phyloP scores from a whole-genome alignment of 2,329 filamentous ascomycete genomes.

The Claviceps sp. region DNA sequence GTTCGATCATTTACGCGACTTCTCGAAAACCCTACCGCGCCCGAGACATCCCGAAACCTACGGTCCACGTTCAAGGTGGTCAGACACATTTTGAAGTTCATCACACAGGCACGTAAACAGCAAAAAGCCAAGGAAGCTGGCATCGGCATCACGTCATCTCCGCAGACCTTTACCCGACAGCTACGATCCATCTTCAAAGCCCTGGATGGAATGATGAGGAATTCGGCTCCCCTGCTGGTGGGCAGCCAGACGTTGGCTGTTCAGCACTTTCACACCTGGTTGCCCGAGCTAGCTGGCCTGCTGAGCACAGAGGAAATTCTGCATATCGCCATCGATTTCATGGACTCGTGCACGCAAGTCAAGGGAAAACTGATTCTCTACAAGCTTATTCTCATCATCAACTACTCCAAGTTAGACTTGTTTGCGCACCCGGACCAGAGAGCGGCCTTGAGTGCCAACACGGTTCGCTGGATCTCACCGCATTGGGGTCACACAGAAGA shows the following conservation, averaged over 20 bases:
- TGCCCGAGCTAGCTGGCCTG: slow-evolving; percentile 74
- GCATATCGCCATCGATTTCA: slow-evolving; percentile 82
- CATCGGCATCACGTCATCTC: slow-evolving; percentile 68
- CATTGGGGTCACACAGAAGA: slow-evolving; percentile 73
- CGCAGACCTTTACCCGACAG: slow-evolving; percentile 64
- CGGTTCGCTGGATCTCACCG: slow-evolving; percentile 78
- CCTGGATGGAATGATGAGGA: slow-evolving; percentile 80
- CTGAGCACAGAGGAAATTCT: slow-evolving; percentile 75
- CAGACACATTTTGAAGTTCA: slow-evolving; percentile 84
- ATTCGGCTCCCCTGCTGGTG: slow-evolving; percentile 69
- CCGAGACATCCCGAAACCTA: slow-evolving; percentile 70
- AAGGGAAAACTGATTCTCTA: slow-evolving; percentile 87
- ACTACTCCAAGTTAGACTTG: slow-evolving; percentile 70
- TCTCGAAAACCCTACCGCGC: slow-evolving; percentile 68
- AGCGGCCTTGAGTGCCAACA: slow-evolving; percentile 63
- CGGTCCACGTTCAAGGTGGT: slow-evolving; percentile 92
- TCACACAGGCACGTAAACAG: slow-evolving; percentile 74
- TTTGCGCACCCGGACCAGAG: slow-evolving; percentile 70
- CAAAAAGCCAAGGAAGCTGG: slow-evolving; percentile 80
- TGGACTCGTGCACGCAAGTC: slow-evolving; percentile 77
- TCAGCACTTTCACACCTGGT: slow-evolving; percentile 93
- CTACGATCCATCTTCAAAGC: slow-evolving; percentile 80
- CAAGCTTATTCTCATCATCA: slow-evolving; percentile 83
- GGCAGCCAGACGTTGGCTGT: slow-evolving; percentile 91
- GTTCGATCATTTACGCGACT: slow-evolving; percentile 77